Conservation (phyloP, 257 asterid species). For the Coffea canephora region DNA sequence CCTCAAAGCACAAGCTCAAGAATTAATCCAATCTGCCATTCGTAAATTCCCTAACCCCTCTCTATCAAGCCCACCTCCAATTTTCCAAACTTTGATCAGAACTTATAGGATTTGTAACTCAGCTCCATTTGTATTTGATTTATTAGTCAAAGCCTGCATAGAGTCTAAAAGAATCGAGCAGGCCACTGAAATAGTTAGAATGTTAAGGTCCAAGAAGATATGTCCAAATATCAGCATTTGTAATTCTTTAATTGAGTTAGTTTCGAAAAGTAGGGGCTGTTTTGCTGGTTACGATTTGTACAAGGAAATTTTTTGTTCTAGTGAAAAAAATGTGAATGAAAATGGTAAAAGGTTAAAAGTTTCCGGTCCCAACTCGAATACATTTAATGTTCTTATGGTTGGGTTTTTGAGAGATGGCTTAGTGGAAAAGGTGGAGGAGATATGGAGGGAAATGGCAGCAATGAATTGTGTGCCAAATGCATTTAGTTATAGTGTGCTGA, state of each 20-base stretch:
- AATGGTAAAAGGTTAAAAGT: slow-evolving; percentile 22
- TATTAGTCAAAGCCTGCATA: slow-evolving; percentile 60
- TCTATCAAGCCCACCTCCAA: slow-evolving; percentile 24
- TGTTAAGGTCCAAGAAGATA: slow-evolving; percentile 54
- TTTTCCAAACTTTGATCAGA: slow-evolving; percentile 60
- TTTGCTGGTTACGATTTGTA: slow-evolving; percentile 63
- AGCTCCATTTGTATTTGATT: slow-evolving; percentile 86
- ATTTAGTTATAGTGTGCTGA: slow-evolving; percentile 55
- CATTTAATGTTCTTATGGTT: slow-evolving; percentile 62
- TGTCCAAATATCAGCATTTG: slow-evolving; percentile 43
- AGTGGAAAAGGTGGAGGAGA: slow-evolving; percentile 60
- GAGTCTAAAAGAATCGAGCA: slow-evolving; percentile 65
- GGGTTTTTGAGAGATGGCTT: slow-evolving; percentile 71
- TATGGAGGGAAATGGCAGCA: slow-evolving; percentile 62
- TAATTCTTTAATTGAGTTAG: slow-evolving; percentile 66
- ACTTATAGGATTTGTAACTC: slow-evolving; percentile 75
- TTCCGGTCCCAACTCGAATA: slow-evolving; percentile 36
- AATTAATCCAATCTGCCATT: slow-evolving; percentile 56
- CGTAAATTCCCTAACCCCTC: slow-evolving; percentile 41
- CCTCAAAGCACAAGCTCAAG: slow-evolving; percentile 50
- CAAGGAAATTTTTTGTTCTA: slow-evolving; percentile 39
- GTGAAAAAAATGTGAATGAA: slow-evolving; percentile 21
- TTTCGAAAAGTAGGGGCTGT: slow-evolving; percentile 54
- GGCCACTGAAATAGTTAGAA: slow-evolving; percentile 45
- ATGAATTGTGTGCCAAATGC: slow-evolving; percentile 50